Evolutionary conservation across 768 basidiomycete species (phyloP), one percentile per base, ranked within the genome.

Genomic region (Mycena vitilis): DNA sequence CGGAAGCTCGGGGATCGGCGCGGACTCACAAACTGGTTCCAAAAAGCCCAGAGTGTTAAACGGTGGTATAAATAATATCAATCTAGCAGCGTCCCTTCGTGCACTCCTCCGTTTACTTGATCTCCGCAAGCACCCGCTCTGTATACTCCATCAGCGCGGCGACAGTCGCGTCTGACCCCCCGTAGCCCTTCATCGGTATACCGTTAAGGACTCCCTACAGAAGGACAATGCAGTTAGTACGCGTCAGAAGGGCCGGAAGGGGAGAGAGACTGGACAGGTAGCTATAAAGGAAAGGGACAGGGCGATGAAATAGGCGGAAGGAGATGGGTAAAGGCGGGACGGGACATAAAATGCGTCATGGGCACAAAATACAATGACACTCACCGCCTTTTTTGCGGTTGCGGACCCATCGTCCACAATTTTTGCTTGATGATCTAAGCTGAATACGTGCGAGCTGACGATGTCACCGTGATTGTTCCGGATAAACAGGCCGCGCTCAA

Each of bases 161-260:
- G 2, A 66, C 59, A 16, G 42, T n/a, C 15, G 42, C 65, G 44
- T 66, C 65, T 0, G 58, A 60, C 34, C 58, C 65, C 7, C 59
- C 65, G 38, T 66, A 66, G 12, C 65, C 65, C 53, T 66, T 60
- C 58, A 66, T 44, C n/a, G 25, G 49, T 0, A 60, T 30, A 9
- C 65, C 65, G 25, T 53, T 15, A 15, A 60, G 30, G 25, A 60
- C n/a, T 9, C 65, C 65, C 65, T 65, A 30, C 1, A 47, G 15
- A 16, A 47, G 8, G 45, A 1, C 2, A 5, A 9, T 23, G 9
- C 18, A 6, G 37, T 40, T 1, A n/a, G 10, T 8, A 37, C n/a
- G n/a, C n/a, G n/a, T n/a, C n/a, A n/a, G n/a, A n/a, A n/a, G n/a
- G n/a, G n/a, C n/a, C n/a, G n/a, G n/a, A n/a, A n/a, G n/a, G n/a